Evolutionary conservation across 2,329 filamentous ascomycete genomes (phyloP).

Genomic region (Pyrenophora graminea): DNA sequence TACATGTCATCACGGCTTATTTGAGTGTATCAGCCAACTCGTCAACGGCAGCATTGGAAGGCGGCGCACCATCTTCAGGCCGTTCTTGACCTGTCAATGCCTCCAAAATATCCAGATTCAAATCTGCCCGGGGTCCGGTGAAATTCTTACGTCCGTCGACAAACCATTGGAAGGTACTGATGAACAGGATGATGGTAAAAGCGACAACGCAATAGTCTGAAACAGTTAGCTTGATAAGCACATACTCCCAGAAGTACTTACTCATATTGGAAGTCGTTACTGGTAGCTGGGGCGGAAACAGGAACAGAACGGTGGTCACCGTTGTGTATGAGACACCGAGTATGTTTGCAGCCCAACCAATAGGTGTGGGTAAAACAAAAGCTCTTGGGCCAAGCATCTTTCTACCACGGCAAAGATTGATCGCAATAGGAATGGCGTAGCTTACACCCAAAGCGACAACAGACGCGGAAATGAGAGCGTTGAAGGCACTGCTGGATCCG

Average conservation of each 20-base stretch:
- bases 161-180: constrained; percentile 63
- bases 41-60: constrained; percentile 16
- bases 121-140: constrained; percentile 52
- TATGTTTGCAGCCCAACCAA: constrained; percentile 65
- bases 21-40: background rate
- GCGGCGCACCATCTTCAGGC: background rate
- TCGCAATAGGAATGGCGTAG: constrained; percentile 73
- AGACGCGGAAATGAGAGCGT: constrained; percentile 70
- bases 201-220: constrained; percentile 59
- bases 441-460: constrained; percentile 73
- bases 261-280: constrained; percentile 72
- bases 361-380: constrained; percentile 59
- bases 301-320: constrained; percentile 74
- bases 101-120: constrained; percentile 50
- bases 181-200: constrained; percentile 61
- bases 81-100: constrained; percentile 33
- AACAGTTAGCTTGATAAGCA: constrained; percentile 16
- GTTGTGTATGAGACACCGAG: constrained; percentile 67
- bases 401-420: constrained; percentile 70
- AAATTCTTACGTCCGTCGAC: constrained; percentile 66
- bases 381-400: constrained; percentile 64
- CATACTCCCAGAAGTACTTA: constrained; percentile 37
- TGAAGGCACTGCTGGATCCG: constrained; percentile 69
- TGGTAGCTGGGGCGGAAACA: constrained; percentile 71
- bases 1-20: background rate